A percentile compares a stretch with the other conserved stretches of the same genome.
These are phyloP conservation scores for Sarcomyxa edulis DNA, from an alignment of 768 basidiomycete genomes.

Conservation along the genomic window DNA sequence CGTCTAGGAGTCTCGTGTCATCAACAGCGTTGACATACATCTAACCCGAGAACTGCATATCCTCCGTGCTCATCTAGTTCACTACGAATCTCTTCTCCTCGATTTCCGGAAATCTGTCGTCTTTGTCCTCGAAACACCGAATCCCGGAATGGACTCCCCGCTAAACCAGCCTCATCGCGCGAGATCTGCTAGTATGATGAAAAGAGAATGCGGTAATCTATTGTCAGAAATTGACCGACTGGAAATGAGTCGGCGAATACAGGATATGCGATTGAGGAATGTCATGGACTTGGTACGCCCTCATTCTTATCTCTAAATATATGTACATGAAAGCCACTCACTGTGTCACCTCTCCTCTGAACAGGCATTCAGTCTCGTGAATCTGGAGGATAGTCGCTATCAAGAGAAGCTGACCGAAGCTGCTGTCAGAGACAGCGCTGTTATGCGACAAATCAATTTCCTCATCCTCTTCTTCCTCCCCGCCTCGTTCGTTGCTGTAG, in stretches of 20 bases:
- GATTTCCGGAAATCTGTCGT: constrained; percentile 48
- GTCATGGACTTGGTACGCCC: constrained; percentile 41
- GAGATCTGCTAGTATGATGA: too few species aligned
- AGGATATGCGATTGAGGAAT: constrained; percentile 45
- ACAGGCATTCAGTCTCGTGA: constrained; percentile 57
- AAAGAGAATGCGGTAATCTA: constrained; percentile 44
- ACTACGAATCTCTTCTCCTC: constrained; percentile 49
- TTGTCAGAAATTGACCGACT: constrained; percentile 45
- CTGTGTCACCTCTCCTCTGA: too few species aligned
- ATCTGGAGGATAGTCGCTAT: constrained; percentile 47
- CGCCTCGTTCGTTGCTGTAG: constrained; percentile 45
- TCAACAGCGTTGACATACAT: constrained; percentile 32
- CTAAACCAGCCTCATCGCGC: too few species aligned
- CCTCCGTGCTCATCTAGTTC: constrained; percentile 55
- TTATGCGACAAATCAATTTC: constrained; percentile 58
- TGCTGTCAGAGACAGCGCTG: constrained; percentile 43
- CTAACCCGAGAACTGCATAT: constrained; percentile 52
- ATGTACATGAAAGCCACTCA: neutral
- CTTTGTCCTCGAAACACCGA: constrained; percentile 43
- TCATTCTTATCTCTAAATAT: neutral
- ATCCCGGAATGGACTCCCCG: constrained; percentile 50
- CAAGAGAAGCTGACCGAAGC: constrained; percentile 51
- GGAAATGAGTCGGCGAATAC: constrained; percentile 32
- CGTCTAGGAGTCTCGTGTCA: constrained; percentile 43
- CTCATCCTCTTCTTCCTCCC: constrained; percentile 61